Conservation (phyloP, 495 filamentous ascomycete species). For the Penicillium longicatenatum region DNA sequence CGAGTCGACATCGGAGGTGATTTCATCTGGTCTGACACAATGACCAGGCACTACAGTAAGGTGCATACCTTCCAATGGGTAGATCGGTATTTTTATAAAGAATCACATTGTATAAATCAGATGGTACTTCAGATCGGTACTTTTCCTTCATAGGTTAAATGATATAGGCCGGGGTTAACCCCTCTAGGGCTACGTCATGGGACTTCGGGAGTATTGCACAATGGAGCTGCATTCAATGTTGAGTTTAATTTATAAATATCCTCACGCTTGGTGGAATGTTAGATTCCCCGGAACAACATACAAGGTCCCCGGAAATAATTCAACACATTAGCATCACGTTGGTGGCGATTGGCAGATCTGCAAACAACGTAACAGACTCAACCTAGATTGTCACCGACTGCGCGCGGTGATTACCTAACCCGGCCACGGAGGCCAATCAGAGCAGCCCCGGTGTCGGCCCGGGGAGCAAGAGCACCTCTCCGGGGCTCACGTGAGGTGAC, state of each 20-base stretch:
- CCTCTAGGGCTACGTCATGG: no score
- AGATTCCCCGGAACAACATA: background rate
- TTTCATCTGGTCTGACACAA: background rate
- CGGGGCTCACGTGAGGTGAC: conserved; percentile 34
- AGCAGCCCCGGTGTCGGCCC: conserved; percentile 33
- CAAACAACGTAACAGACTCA: background rate
- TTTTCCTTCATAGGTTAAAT: background rate
- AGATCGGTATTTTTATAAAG: background rate
- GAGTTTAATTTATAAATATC: no score
- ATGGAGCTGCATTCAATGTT: no score
- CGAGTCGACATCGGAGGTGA: background rate
- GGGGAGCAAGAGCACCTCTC: conserved; percentile 42
- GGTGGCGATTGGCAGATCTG: conserved; percentile 5
- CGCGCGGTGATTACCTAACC: background rate
- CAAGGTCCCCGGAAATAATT: background rate
- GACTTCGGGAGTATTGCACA: no score
- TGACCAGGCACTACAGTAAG: no score
- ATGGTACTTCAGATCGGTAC: background rate
- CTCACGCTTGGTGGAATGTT: no score
- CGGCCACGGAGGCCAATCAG: conserved; percentile 1
- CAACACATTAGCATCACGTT: background rate
- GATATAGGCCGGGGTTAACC: background rate
- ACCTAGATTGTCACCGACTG: conserved; percentile 1
- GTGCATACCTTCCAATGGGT: no score
- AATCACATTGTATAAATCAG: background rate